Evolutionary conservation across 2,329 filamentous ascomycete genomes (phyloP), one percentile per base, ranked within the genome.

Genomic region (Chrysosporium keratinophilum): DNA sequence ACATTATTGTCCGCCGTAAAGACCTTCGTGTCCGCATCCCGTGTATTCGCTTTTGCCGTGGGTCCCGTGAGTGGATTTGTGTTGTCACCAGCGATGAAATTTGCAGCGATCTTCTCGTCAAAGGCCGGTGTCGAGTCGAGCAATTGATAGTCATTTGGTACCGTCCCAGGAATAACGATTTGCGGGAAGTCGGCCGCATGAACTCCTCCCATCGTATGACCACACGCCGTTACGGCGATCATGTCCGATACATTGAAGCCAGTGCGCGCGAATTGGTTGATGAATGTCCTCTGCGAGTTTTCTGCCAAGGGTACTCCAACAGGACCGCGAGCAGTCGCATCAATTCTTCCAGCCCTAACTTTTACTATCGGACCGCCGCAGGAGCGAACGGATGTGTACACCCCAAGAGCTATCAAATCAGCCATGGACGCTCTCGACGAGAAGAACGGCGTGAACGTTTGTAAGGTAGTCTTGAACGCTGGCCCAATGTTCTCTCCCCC

Each of bases 161-260:
- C 53, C 6, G 52, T 45, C 14, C 53, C 50, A 1, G 52, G 52
- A 9, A 19, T 23, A 1, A 52, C 31, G 34, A 57, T 55, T 37
- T 55, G 48, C 17, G 56, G 56, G 40, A 57, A 57, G 31, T 53
- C 46, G 2, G 11, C 17, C 17, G 52, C 44, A 34, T 57, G 56
- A 19, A 57, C 56, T 41, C 56, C 56, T 5, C 56, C 56, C 31
- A 57, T 12, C 5, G 56, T 53, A 42, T 57, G 56, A 7, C 56
- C 56, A 33, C 56, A 57, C 11, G 56, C 56, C 3, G 46, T 50
- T 3, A 55, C 37, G 12, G 48, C 56, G 33, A 57, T 53, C 56
- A 57, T 57, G 15, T 57, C 56, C 31, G 43, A 40, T 17, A 47
- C 23, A 28, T 54, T 55, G 52, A 57, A 57, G 5, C 56, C 56